A percentile compares a stretch with the other conserved stretches of the same genome.
phyloP scores from a whole-genome alignment of 805 yeast species.

The Metschnikowia picachoensis region DNA sequence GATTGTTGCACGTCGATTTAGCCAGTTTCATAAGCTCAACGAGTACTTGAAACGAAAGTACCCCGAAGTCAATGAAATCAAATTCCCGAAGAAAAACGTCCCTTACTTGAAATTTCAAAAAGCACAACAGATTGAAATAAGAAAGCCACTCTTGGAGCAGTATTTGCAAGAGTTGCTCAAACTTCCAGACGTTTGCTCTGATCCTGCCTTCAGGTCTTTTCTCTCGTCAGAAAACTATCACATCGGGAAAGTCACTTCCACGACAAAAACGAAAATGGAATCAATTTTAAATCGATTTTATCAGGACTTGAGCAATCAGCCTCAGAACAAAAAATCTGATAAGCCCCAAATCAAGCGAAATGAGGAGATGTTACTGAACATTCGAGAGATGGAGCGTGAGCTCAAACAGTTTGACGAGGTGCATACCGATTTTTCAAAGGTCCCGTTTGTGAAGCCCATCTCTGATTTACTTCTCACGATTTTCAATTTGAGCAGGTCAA shows the following conservation, averaged over 20 bases:
- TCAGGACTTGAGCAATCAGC: conserved; percentile 18
- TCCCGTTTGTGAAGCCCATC: conserved; percentile 72
- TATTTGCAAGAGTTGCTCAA: conserved; percentile 57
- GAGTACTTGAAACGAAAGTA: conserved; percentile 55
- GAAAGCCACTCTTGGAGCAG: conserved; percentile 57
- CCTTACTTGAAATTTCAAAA: conserved; percentile 69
- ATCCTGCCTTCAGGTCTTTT: conserved; percentile 69
- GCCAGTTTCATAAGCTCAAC: conserved; percentile 74
- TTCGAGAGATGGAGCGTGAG: conserved; percentile 52
- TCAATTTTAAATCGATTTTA: conserved; percentile 34
- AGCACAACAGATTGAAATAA: conserved; percentile 55
- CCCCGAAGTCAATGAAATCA: conserved; percentile 45
- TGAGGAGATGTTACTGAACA: conserved; percentile 24
- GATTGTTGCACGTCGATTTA: conserved; percentile 87
- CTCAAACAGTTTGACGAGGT: conserved; percentile 48
- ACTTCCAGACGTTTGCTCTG: conserved; percentile 69
- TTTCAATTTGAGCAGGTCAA: conserved; percentile 61
- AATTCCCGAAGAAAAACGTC: conserved; percentile 58
- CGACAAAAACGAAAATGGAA: conserved; percentile 22
- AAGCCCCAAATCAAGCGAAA: conserved; percentile 6
- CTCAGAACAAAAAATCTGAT: neutral
- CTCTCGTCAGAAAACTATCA: conserved; percentile 66
- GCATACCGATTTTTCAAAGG: conserved; percentile 17
- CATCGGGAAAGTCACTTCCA: conserved; percentile 17
- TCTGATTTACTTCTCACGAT: conserved; percentile 69